Evolutionary conservation across 1,284 basidiomycete genomes (phyloP).

Genomic region (Ustilago xerochloae): DNA sequence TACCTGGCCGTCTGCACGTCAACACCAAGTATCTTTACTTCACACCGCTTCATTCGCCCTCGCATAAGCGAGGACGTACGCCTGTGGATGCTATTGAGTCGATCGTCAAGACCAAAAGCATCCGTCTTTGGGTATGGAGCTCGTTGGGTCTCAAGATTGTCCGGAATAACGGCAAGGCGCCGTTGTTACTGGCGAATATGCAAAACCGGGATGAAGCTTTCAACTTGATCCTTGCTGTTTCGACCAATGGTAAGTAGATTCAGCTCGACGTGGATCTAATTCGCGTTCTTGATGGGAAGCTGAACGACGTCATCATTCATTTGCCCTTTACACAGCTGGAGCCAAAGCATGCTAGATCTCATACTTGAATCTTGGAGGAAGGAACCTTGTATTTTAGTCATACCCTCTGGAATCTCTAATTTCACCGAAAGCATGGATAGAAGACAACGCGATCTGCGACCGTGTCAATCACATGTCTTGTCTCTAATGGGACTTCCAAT

Average conservation of each 20-base stretch:
- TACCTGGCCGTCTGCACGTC: conserved; percentile 63
- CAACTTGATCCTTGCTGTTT: conserved; percentile 63
- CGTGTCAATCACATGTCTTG: too few species aligned
- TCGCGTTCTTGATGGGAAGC: background rate
- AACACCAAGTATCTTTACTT: conserved; percentile 63
- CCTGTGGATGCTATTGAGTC: conserved; percentile 57
- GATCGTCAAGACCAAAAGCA: conserved; percentile 64
- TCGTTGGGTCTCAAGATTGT: conserved; percentile 61
- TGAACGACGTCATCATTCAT: background rate
- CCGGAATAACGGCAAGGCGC: conserved; percentile 52
- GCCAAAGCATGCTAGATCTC: conserved; percentile 8
- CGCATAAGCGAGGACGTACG: conserved; percentile 52
- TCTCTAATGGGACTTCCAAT: too few species aligned
- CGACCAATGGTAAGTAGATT: conserved; percentile 29
- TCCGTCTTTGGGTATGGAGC: conserved; percentile 60
- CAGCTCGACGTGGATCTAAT: too few species aligned
- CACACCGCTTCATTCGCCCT: conserved; percentile 58
- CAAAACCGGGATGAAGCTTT: conserved; percentile 65
- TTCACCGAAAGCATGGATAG: background rate
- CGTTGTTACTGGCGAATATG: conserved; percentile 60
- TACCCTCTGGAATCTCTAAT: conserved; percentile 2
- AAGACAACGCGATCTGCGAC: too few species aligned
- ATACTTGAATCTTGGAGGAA: background rate
- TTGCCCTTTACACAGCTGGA: conserved; percentile 5
- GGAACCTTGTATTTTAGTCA: background rate